Evolutionary conservation across 148 eudicot genomes (phyloP), one percentile per base, ranked within the genome.

Genomic region (Vaccinium corymbosum): DNA sequence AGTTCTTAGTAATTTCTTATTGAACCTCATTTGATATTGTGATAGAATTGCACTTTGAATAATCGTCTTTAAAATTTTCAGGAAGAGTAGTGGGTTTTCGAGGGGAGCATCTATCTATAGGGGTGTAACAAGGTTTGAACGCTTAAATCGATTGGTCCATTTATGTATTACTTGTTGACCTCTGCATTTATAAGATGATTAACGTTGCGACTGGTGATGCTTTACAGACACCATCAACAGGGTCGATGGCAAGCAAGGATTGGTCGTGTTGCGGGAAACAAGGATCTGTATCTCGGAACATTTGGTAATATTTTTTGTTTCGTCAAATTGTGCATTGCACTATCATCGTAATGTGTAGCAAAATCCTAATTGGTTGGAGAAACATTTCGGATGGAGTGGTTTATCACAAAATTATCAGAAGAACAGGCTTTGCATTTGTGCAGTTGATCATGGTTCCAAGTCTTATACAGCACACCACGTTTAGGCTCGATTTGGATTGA

Each of bases 191-290:
- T 55, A 55, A 16, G 35, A 22, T 59, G 48, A 17, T 49, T 80
- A 59, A 59, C 12, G 11, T 59, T 4, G n/a, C 19, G 22, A 55
- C 12, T 79, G 22, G 51, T 57, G 19, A 19, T 79, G 73, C 62
- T 74, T 50, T 83, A 82, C 88, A 95, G 98, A 90, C 99, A 97
- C 88, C 99, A 97, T 83, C 99, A 97, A 83, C 99, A 97, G 90
- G 99, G 99, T 25, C 91, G 99, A 16, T 97, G 99, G 99, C 99
- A 97, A 86, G 99, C 99, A 73, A 93, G 99, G 80, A 97, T 97
- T 38, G 99, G 99, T 70, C 99, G 99, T 79, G 99, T 97, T 73
- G 99, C 99, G 3, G 99, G 99, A 72, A 97, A 97, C 80, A 97
- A 97, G 83, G 99, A 97, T 87, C 80, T 97, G 46, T 97, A 97